Evolutionary conservation across 176 grass and related monocot species (phyloP), one percentile per base, ranked within the genome.

Genomic region (Ampelocalamus luodianensis): DNA sequence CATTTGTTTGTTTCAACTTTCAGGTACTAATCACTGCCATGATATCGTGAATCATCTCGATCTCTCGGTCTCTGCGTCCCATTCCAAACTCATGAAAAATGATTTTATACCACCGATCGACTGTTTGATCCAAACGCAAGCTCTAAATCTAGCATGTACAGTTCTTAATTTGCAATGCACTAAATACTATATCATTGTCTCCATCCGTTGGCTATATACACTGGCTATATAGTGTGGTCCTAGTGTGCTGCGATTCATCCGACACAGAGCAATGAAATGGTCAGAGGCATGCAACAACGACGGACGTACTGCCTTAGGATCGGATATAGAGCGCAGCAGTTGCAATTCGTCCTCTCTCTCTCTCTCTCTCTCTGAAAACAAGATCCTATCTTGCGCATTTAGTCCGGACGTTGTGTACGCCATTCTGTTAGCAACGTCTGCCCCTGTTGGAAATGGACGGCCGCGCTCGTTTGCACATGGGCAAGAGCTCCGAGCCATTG

Each of bases 341-440:
- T 50, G 26, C 8, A 50, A 15, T 73, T 20, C 71, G 20, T 72
- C 45, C 3, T 72, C 56, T n/a, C 1, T 34, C 29, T 29, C 29
- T 29, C 29, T 29, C 29, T 29, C 29, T 29, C 32, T 51, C 42
- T 51, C 43, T 64, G 66, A 42, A 51, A 79, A 15, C 54, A 79
- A 26, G 76, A 63, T 29, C 14, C 43, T n/a, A 50, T 79, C 76
- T 79, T 79, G 29, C 29, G 74, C 72, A 78, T 85, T 38, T 22
- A 29, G 76, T 51, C 48, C 9, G 6, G 66, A 36, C 32, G 55
- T 80, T 65, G 76, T 12, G 32, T 67, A 10, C 84, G 53, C 76
- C 55, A 72, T 22, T 66, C 45, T 55, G 71, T 18, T 24, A 84
- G 82, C 71, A 84, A 84, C 59, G 43, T 75, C 16, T 55, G 45